Percentiles rank a stretch among this genome's conserved stretches.
Conservation (phyloP, 257 asterid species). For the Solanum arcanum region DNA sequence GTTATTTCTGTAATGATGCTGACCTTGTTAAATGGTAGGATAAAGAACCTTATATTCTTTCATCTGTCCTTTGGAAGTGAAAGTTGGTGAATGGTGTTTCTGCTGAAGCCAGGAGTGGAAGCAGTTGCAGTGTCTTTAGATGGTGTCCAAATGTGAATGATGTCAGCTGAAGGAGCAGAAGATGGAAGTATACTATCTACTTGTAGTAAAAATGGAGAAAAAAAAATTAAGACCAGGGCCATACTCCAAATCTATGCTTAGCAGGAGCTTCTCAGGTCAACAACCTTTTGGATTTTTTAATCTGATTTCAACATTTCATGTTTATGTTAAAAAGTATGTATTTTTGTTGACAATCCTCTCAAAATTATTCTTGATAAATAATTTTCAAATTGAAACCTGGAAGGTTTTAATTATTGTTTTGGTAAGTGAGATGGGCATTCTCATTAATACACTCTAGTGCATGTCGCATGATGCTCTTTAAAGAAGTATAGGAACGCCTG, state of each 20-base stretch:
- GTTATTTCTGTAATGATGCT: not conserved
- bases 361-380: not conserved
- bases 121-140: not conserved
- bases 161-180: not conserved
- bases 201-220: not conserved
- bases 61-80: not conserved
- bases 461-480: not conserved
- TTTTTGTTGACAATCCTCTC: not conserved
- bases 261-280: not conserved
- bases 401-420: not conserved
- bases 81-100: not conserved
- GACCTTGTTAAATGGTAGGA: not conserved
- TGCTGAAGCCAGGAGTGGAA: not conserved
- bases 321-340: not conserved
- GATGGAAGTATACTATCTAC: not conserved
- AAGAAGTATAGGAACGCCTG: not conserved
- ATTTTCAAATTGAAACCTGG: not conserved
- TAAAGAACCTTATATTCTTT: not conserved
- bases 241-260: not conserved
- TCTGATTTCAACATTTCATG: not conserved
- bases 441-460: not conserved
- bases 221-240: not conserved
- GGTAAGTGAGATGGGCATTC: not conserved
- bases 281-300: not conserved
- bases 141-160: not conserved